Evolutionary conservation across 495 filamentous ascomycete species (phyloP).

Genomic region (Aspergillus steynii): DNA sequence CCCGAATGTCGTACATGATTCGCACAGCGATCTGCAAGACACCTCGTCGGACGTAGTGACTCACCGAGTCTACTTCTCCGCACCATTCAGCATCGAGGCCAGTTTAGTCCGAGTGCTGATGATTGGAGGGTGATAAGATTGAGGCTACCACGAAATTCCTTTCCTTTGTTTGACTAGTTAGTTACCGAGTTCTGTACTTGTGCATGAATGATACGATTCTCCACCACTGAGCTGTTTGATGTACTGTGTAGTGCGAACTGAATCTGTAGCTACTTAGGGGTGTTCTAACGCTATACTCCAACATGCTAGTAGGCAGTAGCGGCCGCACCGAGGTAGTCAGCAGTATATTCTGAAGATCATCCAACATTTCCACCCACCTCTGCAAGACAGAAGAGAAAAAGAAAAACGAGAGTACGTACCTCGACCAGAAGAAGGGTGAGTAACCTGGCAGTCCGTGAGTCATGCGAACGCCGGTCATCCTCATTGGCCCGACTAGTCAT

Average conservation of each 20-base stretch:
- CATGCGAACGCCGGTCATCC: not conserved
- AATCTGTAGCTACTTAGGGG: no score
- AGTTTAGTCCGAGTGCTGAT: not conserved
- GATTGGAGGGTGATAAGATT: not conserved
- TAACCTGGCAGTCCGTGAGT: not conserved
- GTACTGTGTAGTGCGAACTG: no score
- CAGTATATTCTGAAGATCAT: no score
- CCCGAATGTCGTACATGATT: not conserved
- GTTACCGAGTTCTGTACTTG: not conserved
- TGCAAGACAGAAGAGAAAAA: no score
- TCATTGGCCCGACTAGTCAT: not conserved
- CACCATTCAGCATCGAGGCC: not conserved
- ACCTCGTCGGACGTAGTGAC: not conserved
- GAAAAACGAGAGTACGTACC: no score
- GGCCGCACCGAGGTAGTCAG: no score
- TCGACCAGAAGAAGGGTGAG: no score
- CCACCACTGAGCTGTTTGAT: not conserved
- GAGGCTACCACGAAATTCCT: not conserved
- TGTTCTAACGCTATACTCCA: no score
- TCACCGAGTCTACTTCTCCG: not conserved
- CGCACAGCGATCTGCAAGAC: not conserved
- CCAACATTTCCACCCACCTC: no score
- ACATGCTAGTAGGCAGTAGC: no score
- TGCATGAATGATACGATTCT: not conserved
- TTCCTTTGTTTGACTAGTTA: not conserved